A percentile compares a stretch with the other conserved stretches of the same genome.
phyloP scores from a whole-genome alignment of 139 green algal genomes.

The Tetraselmis chui region DNA sequence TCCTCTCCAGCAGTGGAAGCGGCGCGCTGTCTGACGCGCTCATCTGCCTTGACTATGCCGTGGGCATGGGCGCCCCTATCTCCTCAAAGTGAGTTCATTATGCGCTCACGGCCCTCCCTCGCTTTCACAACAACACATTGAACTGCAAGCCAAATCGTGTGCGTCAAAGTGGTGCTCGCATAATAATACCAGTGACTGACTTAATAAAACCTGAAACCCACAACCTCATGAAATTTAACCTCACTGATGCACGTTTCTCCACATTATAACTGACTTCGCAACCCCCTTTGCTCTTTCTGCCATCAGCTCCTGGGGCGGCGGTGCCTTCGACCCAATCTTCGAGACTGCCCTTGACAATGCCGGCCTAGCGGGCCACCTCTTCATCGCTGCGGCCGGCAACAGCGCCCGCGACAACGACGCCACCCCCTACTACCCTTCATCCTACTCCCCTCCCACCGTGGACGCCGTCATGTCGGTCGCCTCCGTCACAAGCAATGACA shows the following conservation, averaged over 20 bases:
- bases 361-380: neutral
- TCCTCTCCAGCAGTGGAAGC: neutral
- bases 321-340: neutral
- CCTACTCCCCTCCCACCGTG: neutral
- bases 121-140: neutral
- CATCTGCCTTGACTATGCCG: neutral
- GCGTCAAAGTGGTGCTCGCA: neutral
- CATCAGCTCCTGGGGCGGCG: slow-evolving; percentile 8
- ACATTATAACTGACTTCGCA: neutral
- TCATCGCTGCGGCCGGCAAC: neutral
- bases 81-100: neutral
- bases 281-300: neutral
- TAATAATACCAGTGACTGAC: too few relatives aligned
- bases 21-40: neutral
- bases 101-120: neutral
- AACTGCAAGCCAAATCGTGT: neutral
- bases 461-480: too few relatives aligned
- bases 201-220: too few relatives aligned
- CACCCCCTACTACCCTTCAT: neutral
- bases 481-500: too few relatives aligned
- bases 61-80: neutral
- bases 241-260: too few relatives aligned
- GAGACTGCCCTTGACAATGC: too few relatives aligned
- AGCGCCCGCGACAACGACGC: slow-evolving; percentile 1
- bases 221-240: too few relatives aligned